These are phyloP conservation scores for Globisporangium alternatum DNA, from an alignment of 352 stramenopile genomes.

Conservation along the genomic window DNA sequence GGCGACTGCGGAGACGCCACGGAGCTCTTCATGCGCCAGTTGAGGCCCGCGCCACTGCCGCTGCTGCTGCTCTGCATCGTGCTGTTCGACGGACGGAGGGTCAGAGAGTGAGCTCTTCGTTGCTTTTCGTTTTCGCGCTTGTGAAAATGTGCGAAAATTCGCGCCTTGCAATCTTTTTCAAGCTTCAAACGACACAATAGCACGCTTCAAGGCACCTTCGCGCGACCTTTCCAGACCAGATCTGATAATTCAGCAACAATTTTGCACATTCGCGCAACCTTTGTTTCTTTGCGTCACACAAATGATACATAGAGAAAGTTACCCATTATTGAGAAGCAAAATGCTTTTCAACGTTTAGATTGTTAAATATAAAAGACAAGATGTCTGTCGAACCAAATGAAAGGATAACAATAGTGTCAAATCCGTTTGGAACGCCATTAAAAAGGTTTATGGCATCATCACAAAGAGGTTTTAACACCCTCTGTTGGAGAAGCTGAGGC, in stretches of 20 bases:
- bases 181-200: conserved; percentile 12
- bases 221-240: neutral
- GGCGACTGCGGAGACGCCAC: neutral
- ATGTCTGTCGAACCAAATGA: too few species aligned
- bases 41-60: neutral
- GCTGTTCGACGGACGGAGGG: neutral
- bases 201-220: conserved; percentile 3
- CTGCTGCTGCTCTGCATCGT: conserved; percentile 11
- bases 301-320: neutral
- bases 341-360: too few species aligned
- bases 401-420: too few species aligned
- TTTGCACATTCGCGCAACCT: neutral
- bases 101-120: neutral
- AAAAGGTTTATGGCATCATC: too few species aligned
- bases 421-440: too few species aligned
- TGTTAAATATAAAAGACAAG: too few species aligned
- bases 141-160: conserved; percentile 12
- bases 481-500: neutral
- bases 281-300: neutral
- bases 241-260: neutral
- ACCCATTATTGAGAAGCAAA: too few species aligned
- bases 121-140: neutral
- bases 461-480: neutral
- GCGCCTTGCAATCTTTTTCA: conserved; percentile 9
- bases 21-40: conserved; percentile 15